Evolutionary conservation across 495 filamentous ascomycete species (phyloP), one percentile per base, ranked within the genome.

Genomic region (Tuber borchii): DNA sequence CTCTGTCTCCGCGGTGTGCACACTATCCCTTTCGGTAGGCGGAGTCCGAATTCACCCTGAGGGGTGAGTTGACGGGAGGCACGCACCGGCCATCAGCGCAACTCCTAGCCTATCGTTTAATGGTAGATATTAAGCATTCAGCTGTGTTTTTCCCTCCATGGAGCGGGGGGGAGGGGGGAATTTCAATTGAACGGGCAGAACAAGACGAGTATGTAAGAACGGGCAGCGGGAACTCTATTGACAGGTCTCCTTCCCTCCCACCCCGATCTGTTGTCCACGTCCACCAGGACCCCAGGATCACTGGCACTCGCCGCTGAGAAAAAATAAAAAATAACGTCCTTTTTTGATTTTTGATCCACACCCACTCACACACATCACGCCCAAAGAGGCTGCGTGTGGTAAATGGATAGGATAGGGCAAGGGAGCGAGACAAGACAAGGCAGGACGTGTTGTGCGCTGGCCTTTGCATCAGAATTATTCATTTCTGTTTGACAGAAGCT

Each of bases 391-490:
- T 46, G 76, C 56, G 78, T 79, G 78, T 79, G 78, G 78, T 74
- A 65, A 75, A 40, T 65, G 75, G n/a, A 69, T 71, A 79, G 51
- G 72, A 39, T 73, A 69, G 61, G 73, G 72, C 31, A 65, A 34
- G 26, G 26, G 56, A 65, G 26, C 56, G 56, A 65, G 56, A 65
- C 56, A 65, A 26, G 56, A 46, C 77, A 70, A 79, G 70, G 78
- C 77, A 79, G 73, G 78, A 77, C 75, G 78, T 70, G 76, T 75
- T 77, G 65, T 79, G 78, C 78, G 78, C 73, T 79, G 78, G 78
- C 78, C 78, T 79, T 79, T 79, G 78, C 78, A 79, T 79, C 77
- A 79, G 73, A 76, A 79, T 79, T 56, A 69, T 68, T 76, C 69
- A 75, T 79, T 79, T 79, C 73, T 69, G 78, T 79, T 79, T 79